Percentiles rank a stretch among this genome's conserved stretches.
phyloP scores from a whole-genome alignment of 176 grass and related monocot species.

The Musa acuminata region DNA sequence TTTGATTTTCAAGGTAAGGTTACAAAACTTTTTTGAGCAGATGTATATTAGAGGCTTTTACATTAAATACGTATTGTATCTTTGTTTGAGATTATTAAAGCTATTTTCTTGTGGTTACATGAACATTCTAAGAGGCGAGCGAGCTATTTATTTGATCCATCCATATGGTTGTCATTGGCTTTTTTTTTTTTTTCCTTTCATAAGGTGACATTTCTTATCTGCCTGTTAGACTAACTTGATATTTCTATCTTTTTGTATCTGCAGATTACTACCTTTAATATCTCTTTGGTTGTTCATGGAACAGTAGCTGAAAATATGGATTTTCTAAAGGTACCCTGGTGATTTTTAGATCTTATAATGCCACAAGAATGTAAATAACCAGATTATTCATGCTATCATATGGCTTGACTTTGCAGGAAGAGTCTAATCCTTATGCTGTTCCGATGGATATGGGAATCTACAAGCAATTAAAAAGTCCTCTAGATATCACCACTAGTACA shows the following conservation, averaged over 20 bases:
- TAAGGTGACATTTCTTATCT: too few relatives aligned
- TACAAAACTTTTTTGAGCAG: too few relatives aligned
- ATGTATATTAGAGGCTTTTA: too few relatives aligned
- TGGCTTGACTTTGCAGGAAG: slow-evolving; percentile 44
- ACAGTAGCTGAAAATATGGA: slow-evolving; percentile 10
- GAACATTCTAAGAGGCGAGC: too few relatives aligned
- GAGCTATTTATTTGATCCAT: too few relatives aligned
- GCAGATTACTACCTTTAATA: slow-evolving; percentile 13
- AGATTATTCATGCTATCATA: background rate
- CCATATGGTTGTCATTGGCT: too few relatives aligned
- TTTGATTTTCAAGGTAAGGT: background rate
- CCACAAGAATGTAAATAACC: slow-evolving; percentile 6
- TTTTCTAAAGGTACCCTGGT: slow-evolving; percentile 3
- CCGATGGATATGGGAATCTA: slow-evolving; percentile 74
- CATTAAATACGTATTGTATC: too few relatives aligned
- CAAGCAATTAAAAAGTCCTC: slow-evolving; percentile 55
- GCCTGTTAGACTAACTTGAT: background rate
- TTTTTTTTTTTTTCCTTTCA: too few relatives aligned
- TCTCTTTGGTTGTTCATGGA: slow-evolving; percentile 10
- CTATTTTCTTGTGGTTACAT: too few relatives aligned
- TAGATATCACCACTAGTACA: slow-evolving; percentile 90
- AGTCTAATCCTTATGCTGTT: slow-evolving; percentile 79
- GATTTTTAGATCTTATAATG: background rate
- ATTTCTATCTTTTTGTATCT: background rate
- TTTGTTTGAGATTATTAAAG: too few relatives aligned